Evolutionary conservation across 441 rosid species (phyloP).

Genomic region (Populus tomentosa): DNA sequence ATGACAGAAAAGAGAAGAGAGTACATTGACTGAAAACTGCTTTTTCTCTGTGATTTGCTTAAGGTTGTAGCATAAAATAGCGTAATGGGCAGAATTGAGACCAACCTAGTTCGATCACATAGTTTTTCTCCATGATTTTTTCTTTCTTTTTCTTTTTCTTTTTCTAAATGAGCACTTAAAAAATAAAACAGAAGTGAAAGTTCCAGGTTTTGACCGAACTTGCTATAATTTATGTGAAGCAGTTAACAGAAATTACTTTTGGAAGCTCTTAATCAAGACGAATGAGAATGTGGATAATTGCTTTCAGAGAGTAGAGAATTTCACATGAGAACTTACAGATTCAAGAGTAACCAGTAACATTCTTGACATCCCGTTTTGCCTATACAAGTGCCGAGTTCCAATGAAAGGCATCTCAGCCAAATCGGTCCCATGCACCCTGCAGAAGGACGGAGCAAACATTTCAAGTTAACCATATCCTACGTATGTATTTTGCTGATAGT

Average conservation of each 20-base stretch:
- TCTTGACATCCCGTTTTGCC: slow-evolving; percentile 16
- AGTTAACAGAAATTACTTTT: background rate
- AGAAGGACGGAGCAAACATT: background rate
- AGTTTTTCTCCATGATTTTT: no score
- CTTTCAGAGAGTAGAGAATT: background rate
- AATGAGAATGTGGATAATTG: background rate
- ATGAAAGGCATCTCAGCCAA: slow-evolving; percentile 39
- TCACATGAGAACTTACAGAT: slow-evolving; percentile 15
- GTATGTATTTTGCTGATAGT: background rate
- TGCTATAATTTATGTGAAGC: background rate
- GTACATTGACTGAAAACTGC: no score
- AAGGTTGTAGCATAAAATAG: background rate
- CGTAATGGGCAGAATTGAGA: background rate
- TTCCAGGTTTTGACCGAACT: background rate
- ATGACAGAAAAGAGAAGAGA: no score
- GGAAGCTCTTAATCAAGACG: background rate
- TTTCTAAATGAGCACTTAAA: background rate
- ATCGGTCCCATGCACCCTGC: slow-evolving; percentile 26
- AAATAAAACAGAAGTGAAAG: background rate
- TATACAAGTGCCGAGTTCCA: slow-evolving; percentile 13
- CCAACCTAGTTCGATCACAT: background rate
- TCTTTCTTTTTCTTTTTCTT: no score
- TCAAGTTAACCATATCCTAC: background rate
- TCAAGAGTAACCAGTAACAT: slow-evolving; percentile 8
- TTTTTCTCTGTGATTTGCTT: no score